phyloP scores from a whole-genome alignment of 495 filamentous ascomycete species.

The Lepidopterella palustris region DNA sequence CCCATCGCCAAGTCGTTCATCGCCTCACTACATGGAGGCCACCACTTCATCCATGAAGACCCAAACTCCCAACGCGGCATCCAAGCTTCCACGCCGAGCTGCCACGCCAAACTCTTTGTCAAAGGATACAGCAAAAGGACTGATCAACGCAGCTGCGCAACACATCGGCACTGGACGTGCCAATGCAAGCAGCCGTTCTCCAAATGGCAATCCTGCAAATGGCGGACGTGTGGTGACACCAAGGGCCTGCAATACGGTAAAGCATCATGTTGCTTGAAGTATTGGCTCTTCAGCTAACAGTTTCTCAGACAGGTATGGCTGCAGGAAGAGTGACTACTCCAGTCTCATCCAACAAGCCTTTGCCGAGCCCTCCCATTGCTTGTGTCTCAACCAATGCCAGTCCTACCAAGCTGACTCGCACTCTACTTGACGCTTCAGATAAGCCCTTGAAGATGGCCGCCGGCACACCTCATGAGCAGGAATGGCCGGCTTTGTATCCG shows the following conservation, averaged over 20 bases:
- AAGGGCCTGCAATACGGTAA: not conserved
- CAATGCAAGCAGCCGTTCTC: not conserved
- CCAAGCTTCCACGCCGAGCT: not conserved
- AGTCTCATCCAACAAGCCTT: slow-evolving; percentile 11
- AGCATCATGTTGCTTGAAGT: not conserved
- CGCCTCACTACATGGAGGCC: not conserved
- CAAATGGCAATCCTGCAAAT: not conserved
- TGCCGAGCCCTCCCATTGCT: slow-evolving; percentile 19
- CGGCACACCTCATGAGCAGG: slow-evolving; percentile 10
- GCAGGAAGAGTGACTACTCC: not conserved
- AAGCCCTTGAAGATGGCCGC: not conserved
- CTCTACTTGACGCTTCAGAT: slow-evolving; percentile 20
- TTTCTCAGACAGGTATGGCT: not conserved
- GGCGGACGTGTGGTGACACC: not conserved
- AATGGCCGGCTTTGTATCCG: slow-evolving; percentile 11
- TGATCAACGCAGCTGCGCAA: not conserved
- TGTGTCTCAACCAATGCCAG: slow-evolving; percentile 7
- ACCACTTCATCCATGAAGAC: not conserved
- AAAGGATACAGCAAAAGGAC: not conserved
- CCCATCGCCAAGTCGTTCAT: not conserved
- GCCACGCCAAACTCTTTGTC: not conserved
- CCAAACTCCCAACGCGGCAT: not conserved
- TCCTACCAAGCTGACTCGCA: slow-evolving; percentile 15
- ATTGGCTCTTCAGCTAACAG: not conserved
- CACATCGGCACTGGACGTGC: not conserved